A percentile compares a stretch with the other conserved stretches of the same genome.
Evolutionary conservation across 495 filamentous ascomycete species (phyloP).

Genomic region (Paragyromitra xinjiangensis): DNA sequence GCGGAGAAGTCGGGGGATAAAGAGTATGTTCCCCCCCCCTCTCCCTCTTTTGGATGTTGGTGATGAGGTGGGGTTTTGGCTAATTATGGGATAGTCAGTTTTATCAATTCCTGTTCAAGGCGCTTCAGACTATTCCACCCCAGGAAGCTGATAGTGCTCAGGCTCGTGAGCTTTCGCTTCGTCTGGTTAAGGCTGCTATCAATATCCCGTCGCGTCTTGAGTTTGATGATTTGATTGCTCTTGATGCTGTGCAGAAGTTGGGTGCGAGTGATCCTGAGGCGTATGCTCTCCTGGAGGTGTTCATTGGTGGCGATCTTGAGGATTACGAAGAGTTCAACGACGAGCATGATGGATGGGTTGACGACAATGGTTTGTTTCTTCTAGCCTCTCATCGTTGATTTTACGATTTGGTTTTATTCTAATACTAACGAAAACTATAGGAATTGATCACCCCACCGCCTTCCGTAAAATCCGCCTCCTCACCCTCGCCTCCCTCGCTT

Average conservation of each 20-base stretch:
- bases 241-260: conserved; percentile 86
- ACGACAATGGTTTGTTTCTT: conserved; percentile 67
- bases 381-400: background rate
- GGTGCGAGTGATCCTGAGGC: conserved; percentile 80
- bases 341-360: conserved; percentile 80
- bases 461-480: conserved; percentile 93
- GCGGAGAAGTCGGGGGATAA: conserved; percentile 79
- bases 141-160: conserved; percentile 72
- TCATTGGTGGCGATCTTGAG: conserved; percentile 89
- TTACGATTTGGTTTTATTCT: background rate
- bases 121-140: conserved; percentile 82
- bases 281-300: conserved; percentile 92
- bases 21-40: conserved; percentile 63
- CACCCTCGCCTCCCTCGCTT: conserved; percentile 87
- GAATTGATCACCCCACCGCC: conserved; percentile 67
- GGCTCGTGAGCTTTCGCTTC: conserved; percentile 81
- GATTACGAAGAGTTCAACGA: conserved; percentile 94
- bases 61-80: background rate
- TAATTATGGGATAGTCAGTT: conserved; percentile 64
- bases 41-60: background rate
- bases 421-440: conserved; percentile 35
- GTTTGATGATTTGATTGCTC: conserved; percentile 89
- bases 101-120: conserved; percentile 83
- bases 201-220: conserved; percentile 80
- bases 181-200: conserved; percentile 83